Evolutionary conservation across 495 filamentous ascomycete genomes (phyloP).

Genomic region (Neurospora intermedia): DNA sequence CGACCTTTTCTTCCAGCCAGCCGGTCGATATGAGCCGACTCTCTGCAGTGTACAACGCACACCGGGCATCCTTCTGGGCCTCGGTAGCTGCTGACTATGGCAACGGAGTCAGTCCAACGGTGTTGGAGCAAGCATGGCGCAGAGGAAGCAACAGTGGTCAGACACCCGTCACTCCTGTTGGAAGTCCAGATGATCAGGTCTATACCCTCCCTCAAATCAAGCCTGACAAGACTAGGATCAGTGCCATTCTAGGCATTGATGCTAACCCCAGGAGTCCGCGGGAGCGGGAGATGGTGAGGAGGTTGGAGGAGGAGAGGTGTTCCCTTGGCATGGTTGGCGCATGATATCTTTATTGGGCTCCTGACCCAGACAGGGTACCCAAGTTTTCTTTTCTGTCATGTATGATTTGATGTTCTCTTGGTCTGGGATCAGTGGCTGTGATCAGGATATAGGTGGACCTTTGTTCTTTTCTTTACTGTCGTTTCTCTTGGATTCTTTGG

Average conservation of each 20-base stretch:
- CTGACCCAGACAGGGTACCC: neutral
- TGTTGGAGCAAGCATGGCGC: constrained; percentile 62
- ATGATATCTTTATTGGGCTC: neutral
- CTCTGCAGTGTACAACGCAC: constrained; percentile 54
- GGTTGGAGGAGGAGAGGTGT: constrained; percentile 35
- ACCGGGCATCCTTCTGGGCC: constrained; percentile 62
- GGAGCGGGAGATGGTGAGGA: constrained; percentile 41
- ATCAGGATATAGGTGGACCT: neutral
- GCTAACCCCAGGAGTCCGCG: constrained; percentile 41
- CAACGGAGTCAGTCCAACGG: constrained; percentile 45
- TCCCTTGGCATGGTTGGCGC: constrained; percentile 15
- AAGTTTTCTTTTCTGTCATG: neutral
- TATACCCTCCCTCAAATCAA: constrained; percentile 20
- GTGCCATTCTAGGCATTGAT: constrained; percentile 43
- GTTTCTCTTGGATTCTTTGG: neutral
- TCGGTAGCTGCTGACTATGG: constrained; percentile 63
- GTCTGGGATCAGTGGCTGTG: neutral
- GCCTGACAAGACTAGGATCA: constrained; percentile 41
- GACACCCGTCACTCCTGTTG: constrained; percentile 36
- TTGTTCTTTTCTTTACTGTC: neutral
- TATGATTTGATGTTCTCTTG: neutral
- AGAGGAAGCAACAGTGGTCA: constrained; percentile 23
- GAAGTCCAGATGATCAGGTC: constrained; percentile 33
- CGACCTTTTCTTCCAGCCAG: constrained; percentile 15
- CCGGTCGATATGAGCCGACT: constrained; percentile 58